Base-by-base conservation (phyloP, 2,329 filamentous ascomycete species). In the Nigrospora osmanthi region DNA sequence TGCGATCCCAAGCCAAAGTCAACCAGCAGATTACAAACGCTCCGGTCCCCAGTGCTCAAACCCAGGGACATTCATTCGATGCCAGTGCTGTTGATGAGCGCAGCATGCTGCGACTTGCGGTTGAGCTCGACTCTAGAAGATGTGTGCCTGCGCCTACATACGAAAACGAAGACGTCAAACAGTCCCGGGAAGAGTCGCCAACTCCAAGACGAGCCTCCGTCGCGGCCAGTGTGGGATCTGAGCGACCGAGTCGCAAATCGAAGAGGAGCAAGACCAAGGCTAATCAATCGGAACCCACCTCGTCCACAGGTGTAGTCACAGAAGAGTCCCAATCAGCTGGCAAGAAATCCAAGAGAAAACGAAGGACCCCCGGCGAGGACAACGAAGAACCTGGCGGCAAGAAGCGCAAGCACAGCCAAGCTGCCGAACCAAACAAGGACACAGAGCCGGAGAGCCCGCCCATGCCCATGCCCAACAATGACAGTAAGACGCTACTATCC, bases 41-140 rank as follows among this genome's bases (percentile, higher is more conserved):
- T 11, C 13, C 43, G 37, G 44, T 46, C 23, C 38, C 45, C 5
- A 54, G 58, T n/a, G 31, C 16, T n/a, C 23, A 6, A 28, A 7
- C 23, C 10, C 23, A 28, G 38, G 53, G 57, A 30, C 49, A 47
- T 12, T 63, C 60, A 36, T 63, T 63, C 35, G 60, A 60, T 28
- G 52, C 60, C 43, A 62, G 60, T 40, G 56, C 60, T 35, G 65
- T 59, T 7, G 73, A 73, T 39, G 72, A 77, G 47, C 64, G 61
- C 32, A 71, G 71, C 51, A 65, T 76, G 54, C 58, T 72, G 40
- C 65, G 68, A 42, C 61, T 78, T 6, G 67, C 72, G 3, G 66
- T 70, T n/a, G 72, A 76, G 50, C 57, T 77, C 10, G 74, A 76
- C 49, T 64, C 69, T 23, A 63, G 60, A 17, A 63, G 60, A 40